These are phyloP conservation scores for Diutina pseudorugosa DNA, from an alignment of 1,139 yeast genomes.

Conservation along the genomic window DNA sequence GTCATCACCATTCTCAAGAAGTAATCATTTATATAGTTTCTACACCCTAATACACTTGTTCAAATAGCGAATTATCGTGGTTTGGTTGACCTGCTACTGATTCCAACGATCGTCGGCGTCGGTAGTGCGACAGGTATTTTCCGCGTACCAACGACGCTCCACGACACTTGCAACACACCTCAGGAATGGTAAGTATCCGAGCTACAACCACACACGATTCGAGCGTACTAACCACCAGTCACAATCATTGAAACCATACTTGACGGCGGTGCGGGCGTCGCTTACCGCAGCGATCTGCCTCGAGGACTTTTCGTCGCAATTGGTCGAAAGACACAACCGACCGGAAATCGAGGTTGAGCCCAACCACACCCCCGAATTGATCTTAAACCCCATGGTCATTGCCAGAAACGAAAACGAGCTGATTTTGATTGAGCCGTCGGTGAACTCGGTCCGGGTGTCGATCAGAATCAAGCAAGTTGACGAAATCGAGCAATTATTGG, in stretches of 20 bases:
- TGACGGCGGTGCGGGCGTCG: slow-evolving; percentile 88
- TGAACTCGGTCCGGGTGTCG: slow-evolving; percentile 81
- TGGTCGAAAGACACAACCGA: slow-evolving; percentile 92
- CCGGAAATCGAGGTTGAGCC: slow-evolving; percentile 85
- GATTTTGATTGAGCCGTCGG: slow-evolving; percentile 86
- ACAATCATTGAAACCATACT: slow-evolving; percentile 90
- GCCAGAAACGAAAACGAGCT: slow-evolving; percentile 91
- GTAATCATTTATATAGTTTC: slow-evolving; percentile 9
- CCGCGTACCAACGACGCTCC: background rate
- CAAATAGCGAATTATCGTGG: background rate
- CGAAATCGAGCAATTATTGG: slow-evolving; percentile 89
- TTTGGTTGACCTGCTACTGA: background rate
- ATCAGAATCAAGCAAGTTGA: slow-evolving; percentile 94
- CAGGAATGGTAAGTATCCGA: background rate
- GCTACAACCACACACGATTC: background rate
- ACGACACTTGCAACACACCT: background rate
- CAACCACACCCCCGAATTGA: slow-evolving; percentile 58
- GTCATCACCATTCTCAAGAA: slow-evolving; percentile 91
- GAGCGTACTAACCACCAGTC: slow-evolving; percentile 28
- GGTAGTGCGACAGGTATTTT: background rate
- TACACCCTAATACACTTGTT: background rate
- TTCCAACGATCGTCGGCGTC: background rate
- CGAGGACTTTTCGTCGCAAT: slow-evolving; percentile 89
- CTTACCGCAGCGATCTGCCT: slow-evolving; percentile 91
- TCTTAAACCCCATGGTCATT: slow-evolving; percentile 80